Conservation (phyloP, 768 basidiomycete species). For the Clavulina sp. region DNA sequence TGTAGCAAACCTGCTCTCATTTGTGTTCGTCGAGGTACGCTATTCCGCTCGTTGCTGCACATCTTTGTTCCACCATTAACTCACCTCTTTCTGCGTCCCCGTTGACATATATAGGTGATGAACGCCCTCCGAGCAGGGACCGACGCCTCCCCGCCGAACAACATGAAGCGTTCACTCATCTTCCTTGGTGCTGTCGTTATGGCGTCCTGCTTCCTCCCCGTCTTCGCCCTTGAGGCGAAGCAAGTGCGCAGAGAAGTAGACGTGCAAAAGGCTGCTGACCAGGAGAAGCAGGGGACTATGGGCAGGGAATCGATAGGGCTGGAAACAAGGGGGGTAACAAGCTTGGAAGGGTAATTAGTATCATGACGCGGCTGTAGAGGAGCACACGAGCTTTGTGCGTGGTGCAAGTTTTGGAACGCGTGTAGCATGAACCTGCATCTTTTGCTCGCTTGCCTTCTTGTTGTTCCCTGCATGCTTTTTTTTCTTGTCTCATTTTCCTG, state of each 20-base stretch:
- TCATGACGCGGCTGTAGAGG: too few species aligned
- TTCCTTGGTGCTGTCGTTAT: constrained; percentile 41
- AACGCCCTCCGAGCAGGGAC: constrained; percentile 47
- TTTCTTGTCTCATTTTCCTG: too few species aligned
- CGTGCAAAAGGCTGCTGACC: constrained; percentile 25
- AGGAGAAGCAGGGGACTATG: too few species aligned
- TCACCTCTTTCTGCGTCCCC: neutral
- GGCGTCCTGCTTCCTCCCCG: constrained; percentile 19
- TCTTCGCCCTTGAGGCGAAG: constrained; percentile 39
- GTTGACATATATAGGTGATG: constrained; percentile 4
- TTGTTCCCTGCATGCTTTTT: too few species aligned
- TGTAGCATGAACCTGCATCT: too few species aligned
- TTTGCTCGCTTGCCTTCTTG: too few species aligned
- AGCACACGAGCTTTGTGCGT: too few species aligned
- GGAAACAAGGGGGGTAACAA: too few species aligned
- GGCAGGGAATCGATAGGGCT: too few species aligned
- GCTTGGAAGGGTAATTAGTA: too few species aligned
- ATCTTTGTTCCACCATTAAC: neutral
- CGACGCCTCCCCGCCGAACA: constrained; percentile 47
- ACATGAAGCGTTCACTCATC: constrained; percentile 52
- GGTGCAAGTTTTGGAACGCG: too few species aligned
- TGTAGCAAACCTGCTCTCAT: constrained; percentile 33
- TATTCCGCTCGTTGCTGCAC: too few species aligned
- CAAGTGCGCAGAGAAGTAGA: constrained; percentile 49
- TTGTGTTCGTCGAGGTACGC: constrained; percentile 30